These are phyloP conservation scores for Alternaria sp. DNA, from an alignment of 2,329 filamentous ascomycete species.

Conservation along the genomic window DNA sequence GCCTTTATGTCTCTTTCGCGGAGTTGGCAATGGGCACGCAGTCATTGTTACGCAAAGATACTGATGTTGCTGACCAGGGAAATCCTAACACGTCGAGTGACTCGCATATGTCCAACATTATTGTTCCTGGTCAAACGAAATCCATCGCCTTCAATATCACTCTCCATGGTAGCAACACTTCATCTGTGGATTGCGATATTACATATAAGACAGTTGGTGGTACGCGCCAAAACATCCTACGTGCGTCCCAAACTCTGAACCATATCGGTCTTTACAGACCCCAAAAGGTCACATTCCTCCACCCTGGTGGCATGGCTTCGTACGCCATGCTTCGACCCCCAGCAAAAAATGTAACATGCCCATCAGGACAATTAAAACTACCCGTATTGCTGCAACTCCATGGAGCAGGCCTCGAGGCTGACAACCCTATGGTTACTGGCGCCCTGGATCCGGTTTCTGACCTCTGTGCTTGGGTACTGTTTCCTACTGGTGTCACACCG, in stretches of 20 bases:
- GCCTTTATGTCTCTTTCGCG: conserved; percentile 14
- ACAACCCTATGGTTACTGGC: conserved; percentile 56
- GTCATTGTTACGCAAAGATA: conserved; percentile 19
- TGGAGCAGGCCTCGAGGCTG: conserved; percentile 66
- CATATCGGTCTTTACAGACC: conserved; percentile 50
- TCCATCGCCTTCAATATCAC: conserved; percentile 51
- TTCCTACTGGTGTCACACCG: conserved; percentile 65
- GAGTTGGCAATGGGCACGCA: conserved; percentile 19
- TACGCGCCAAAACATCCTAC: conserved; percentile 24
- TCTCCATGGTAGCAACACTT: conserved; percentile 29
- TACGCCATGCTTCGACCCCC: conserved; percentile 67
- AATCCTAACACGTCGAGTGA: neutral
- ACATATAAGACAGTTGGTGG: conserved; percentile 33
- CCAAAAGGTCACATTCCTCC: conserved; percentile 64
- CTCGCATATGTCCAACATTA: conserved; percentile 14
- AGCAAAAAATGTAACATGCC: conserved; percentile 51
- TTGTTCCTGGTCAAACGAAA: conserved; percentile 54
- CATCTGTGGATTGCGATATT: conserved; percentile 37
- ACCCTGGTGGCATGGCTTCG: conserved; percentile 63
- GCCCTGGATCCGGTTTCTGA: conserved; percentile 61
- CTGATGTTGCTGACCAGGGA: conserved; percentile 22
- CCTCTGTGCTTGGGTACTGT: conserved; percentile 64
- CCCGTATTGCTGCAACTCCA: conserved; percentile 64
- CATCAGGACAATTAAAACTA: conserved; percentile 33
- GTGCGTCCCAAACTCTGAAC: conserved; percentile 39